These are phyloP conservation scores for Candida pini DNA, from an alignment of 805 yeast species.

Conservation along the genomic window DNA sequence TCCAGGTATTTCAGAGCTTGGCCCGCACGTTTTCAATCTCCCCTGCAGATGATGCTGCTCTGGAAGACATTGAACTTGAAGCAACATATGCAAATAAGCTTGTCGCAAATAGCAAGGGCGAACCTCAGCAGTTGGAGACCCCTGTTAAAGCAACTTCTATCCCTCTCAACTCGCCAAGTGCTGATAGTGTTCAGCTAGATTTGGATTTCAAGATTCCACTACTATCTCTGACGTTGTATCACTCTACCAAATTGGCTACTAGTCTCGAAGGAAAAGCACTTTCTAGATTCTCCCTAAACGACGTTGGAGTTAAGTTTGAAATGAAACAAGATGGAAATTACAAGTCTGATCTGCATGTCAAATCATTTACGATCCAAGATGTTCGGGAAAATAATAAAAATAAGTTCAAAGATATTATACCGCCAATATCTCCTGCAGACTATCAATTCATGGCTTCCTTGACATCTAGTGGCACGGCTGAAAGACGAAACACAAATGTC, in stretches of 20 bases:
- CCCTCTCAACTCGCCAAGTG: slow-evolving; percentile 7
- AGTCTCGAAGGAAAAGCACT: slow-evolving; percentile 38
- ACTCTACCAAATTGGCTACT: slow-evolving; percentile 36
- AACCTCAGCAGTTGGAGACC: too few relatives aligned
- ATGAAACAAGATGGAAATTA: slow-evolving; percentile 52
- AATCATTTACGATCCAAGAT: slow-evolving; percentile 76
- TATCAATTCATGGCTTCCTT: slow-evolving; percentile 66
- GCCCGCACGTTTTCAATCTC: slow-evolving; percentile 46
- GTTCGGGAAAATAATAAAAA: slow-evolving; percentile 56
- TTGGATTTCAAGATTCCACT: slow-evolving; percentile 57
- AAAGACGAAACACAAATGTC: slow-evolving; percentile 37
- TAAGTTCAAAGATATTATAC: slow-evolving; percentile 76
- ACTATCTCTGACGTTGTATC: slow-evolving; percentile 56
- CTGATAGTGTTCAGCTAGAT: slow-evolving; percentile 32
- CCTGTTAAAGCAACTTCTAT: neutral
- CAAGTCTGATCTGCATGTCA: slow-evolving; percentile 55
- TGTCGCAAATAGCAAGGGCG: slow-evolving; percentile 21
- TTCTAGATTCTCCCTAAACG: slow-evolving; percentile 56
- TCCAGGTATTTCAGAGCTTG: slow-evolving; percentile 50
- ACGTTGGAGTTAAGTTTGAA: slow-evolving; percentile 44
- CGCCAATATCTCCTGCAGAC: slow-evolving; percentile 54
- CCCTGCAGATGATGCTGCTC: slow-evolving; percentile 34
- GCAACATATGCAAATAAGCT: slow-evolving; percentile 59
- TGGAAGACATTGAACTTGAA: slow-evolving; percentile 54
- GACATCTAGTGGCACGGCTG: slow-evolving; percentile 35